phyloP scores from a whole-genome alignment of 331 rosid genomes.

The Quercus tomentella region DNA sequence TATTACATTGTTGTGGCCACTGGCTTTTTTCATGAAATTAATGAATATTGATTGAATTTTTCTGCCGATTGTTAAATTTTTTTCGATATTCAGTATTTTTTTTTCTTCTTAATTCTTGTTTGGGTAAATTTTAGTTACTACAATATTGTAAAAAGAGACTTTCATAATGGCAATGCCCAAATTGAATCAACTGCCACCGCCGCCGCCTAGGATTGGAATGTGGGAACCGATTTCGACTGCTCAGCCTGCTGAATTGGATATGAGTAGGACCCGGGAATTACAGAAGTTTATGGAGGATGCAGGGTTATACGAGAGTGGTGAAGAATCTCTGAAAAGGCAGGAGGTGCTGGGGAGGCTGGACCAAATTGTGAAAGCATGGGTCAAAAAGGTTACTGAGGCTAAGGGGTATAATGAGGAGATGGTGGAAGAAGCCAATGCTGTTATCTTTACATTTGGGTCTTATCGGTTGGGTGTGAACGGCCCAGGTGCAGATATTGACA shows the following conservation, averaged over 20 bases:
- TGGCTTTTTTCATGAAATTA: no score
- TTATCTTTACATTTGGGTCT: background rate
- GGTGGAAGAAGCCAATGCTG: background rate
- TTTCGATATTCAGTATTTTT: no score
- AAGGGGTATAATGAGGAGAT: background rate
- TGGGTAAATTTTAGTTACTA: no score
- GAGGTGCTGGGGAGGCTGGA: constrained; percentile 1
- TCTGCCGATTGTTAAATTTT: no score
- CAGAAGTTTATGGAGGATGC: background rate
- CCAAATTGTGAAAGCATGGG: background rate
- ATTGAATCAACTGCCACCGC: background rate
- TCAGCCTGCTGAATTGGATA: background rate
- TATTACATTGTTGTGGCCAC: no score
- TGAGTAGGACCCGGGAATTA: background rate
- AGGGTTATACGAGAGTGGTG: background rate
- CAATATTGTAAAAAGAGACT: no score
- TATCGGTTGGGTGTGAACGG: constrained; percentile 1
- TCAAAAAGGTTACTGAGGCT: background rate
- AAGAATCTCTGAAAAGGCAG: background rate
- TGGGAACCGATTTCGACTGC: background rate
- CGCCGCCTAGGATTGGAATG: background rate
- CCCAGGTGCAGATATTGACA: background rate
- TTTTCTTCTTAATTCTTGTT: no score
- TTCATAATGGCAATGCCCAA: no score
- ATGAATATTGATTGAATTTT: no score